These are phyloP conservation scores for Kodamaea suecica DNA, from an alignment of 1,139 yeast genomes.

Conservation along the genomic window DNA sequence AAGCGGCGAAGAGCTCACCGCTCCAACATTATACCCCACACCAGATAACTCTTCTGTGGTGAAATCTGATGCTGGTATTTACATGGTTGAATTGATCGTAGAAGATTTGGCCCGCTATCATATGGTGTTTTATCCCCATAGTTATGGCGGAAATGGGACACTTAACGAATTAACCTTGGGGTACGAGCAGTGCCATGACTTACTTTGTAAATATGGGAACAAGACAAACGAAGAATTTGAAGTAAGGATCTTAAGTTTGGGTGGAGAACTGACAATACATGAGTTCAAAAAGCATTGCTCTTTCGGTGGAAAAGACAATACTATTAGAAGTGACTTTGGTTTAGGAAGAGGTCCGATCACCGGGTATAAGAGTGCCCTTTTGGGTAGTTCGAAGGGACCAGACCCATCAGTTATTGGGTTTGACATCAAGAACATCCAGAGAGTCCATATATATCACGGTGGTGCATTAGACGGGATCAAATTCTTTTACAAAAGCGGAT, in stretches of 20 bases:
- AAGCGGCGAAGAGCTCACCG: constrained; percentile 20
- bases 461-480: constrained; percentile 73
- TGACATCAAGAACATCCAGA: constrained; percentile 31
- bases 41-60: constrained; percentile 46
- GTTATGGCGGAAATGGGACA: constrained; percentile 59
- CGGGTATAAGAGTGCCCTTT: constrained; percentile 45
- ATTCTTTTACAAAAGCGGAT: constrained; percentile 18
- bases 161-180: constrained; percentile 50
- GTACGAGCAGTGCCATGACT: constrained; percentile 44
- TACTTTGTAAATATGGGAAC: constrained; percentile 24
- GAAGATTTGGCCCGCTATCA: constrained; percentile 66
- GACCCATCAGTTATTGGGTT: constrained; percentile 27
- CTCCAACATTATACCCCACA: constrained; percentile 27
- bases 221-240: constrained; percentile 38
- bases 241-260: constrained; percentile 46
- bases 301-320: constrained; percentile 12
- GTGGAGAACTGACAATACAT: constrained; percentile 35
- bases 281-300: constrained; percentile 28
- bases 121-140: constrained; percentile 55
- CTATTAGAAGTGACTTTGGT: constrained; percentile 42
- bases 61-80: constrained; percentile 63
- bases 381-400: constrained; percentile 34
- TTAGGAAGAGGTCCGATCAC: constrained; percentile 31
- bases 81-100: constrained; percentile 60
- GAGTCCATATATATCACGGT: constrained; percentile 66